These are phyloP conservation scores for Cladosporium halotolerans DNA, from an alignment of 2,329 filamentous ascomycete species.

Conservation along the genomic window DNA sequence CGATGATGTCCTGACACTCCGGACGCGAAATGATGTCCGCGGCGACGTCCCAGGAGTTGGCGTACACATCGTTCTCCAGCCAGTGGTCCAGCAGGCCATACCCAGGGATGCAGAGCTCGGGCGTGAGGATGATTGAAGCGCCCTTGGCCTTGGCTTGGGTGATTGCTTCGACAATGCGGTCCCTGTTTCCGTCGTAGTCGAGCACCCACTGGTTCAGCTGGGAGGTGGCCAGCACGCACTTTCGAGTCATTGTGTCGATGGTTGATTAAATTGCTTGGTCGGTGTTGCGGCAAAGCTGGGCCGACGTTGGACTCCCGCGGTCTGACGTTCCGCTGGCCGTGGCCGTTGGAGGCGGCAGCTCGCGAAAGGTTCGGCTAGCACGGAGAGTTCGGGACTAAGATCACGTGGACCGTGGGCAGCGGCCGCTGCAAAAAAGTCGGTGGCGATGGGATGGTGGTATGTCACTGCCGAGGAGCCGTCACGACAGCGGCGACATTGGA, in stretches of 20 bases:
- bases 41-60: constrained; percentile 54
- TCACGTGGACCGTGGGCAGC: no score
- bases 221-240: constrained; percentile 39
- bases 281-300: constrained; percentile 4
- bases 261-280: constrained; percentile 3
- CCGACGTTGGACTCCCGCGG: constrained; percentile 1
- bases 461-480: no score
- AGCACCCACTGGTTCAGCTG: constrained; percentile 45
- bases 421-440: no score
- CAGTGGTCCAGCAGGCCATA: constrained; percentile 65
- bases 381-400: no score
- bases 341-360: neutral
- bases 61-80: constrained; percentile 36
- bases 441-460: no score
- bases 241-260: constrained; percentile 23
- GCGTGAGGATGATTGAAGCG: constrained; percentile 51
- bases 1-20: constrained; percentile 58
- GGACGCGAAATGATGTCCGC: constrained; percentile 54
- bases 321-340: neutral
- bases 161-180: constrained; percentile 59
- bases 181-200: constrained; percentile 58
- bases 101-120: constrained; percentile 49
- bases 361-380: no score
- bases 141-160: constrained; percentile 53
- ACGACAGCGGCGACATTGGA: no score